Evolutionary conservation across 305 asterid species (phyloP).

Genomic region (Fraxinus xanthoxyloides): DNA sequence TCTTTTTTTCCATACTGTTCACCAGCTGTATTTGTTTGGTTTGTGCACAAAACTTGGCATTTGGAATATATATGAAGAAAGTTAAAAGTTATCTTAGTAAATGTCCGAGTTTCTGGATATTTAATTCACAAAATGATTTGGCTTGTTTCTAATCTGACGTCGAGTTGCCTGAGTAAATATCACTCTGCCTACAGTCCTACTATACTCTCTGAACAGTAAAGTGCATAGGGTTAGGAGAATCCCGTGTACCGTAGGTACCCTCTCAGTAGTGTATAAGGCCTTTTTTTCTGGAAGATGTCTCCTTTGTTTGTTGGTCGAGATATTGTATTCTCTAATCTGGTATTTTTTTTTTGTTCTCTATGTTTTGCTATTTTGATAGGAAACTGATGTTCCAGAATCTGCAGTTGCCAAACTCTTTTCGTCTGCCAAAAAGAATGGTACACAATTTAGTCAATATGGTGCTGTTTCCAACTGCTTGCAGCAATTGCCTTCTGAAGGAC

Average conservation of each 20-base stretch:
- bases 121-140: not conserved
- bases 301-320: not conserved
- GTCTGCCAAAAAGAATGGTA: conserved; percentile 53
- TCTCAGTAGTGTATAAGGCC: not conserved
- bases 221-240: not conserved
- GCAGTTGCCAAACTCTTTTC: conserved; percentile 85
- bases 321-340: conserved; percentile 17
- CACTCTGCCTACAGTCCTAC: not conserved
- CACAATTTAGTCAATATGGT: conserved; percentile 58
- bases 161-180: conserved; percentile 2
- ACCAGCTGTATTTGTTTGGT: not conserved
- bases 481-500: conserved; percentile 80
- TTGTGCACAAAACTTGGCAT: not conserved
- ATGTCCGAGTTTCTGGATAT: conserved; percentile 3
- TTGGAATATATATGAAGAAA: not conserved
- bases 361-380: conserved; percentile 38
- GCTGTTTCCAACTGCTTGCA: conserved; percentile 69
- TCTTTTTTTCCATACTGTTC: not conserved
- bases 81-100: not conserved
- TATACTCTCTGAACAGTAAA: not conserved
- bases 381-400: conserved; percentile 75
- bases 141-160: conserved; percentile 3
- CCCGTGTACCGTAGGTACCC: not conserved
- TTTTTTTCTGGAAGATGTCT: not conserved
- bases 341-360: not conserved